Base-by-base conservation (phyloP, 257 asterid species). In the Salvia splendens region DNA sequence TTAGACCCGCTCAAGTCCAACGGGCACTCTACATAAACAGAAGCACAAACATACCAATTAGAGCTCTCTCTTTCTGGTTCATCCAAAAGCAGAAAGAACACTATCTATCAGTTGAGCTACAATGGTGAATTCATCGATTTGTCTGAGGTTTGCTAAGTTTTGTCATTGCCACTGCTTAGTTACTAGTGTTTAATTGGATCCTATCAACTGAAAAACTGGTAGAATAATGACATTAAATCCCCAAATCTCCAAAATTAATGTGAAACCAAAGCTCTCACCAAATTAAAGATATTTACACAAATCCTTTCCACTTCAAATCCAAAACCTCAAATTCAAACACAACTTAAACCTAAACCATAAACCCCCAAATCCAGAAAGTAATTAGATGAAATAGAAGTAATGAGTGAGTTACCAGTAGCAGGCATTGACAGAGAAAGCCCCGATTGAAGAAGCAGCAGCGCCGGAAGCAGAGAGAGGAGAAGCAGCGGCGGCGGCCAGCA, bases 11-110 rank as follows among this genome's bases (percentile, higher is more conserved):
- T 81, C 65, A 90, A 83, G 75, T 88, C 92, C 83, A 93, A 81
- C 2, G 96, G 99, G 75, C 97, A 93, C 69, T 81, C 99, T 93
- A 89, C 86, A 80, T 41, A 51, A n/a, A 64, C 50, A 64, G 36
- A 73, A 68, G 59, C 41, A 71, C 30, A 58, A 49, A 42, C 40
- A 24, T 33, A 33, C 38, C 5, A 33, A 33, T 33, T 33, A 33
- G 24, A 24, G 30, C 30, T 24, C 30, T 24, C 30, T 24, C 30
- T 24, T 24, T 24, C 8, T 35, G 16, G 48, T 20, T 20, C 28
- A 30, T 28, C 55, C 40, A 43, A 38, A 38, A 20, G 32, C 38
- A 45, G 14, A 46, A 49, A 28, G 47, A 50, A 46, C 33, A 50
- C 11, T 33, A 49, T 15, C 6, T 3, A 12, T n/a, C 43, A 6